Evolutionary conservation across 345 rosid genomes (phyloP).

Genomic region (Corchorus capsularis): DNA sequence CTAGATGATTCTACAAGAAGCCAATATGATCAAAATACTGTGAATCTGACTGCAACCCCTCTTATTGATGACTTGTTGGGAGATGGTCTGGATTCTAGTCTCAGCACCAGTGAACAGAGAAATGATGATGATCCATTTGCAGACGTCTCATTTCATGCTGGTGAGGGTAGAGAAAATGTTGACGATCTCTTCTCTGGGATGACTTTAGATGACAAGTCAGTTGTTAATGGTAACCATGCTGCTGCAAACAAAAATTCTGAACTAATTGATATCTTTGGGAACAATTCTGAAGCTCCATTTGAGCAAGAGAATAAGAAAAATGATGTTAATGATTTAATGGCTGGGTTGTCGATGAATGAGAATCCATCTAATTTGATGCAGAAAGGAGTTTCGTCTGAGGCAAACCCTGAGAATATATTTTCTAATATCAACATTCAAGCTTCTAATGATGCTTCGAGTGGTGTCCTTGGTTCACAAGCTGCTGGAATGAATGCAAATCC

Average conservation of each 20-base stretch:
- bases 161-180: constrained; percentile 38
- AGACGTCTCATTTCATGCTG: constrained; percentile 77
- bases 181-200: constrained; percentile 87
- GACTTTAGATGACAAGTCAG: constrained; percentile 58
- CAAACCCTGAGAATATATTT: constrained; percentile 44
- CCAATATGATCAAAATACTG: constrained; percentile 40
- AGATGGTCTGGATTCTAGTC: constrained; percentile 44
- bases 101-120: constrained; percentile 41
- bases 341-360: constrained; percentile 61
- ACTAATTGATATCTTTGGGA: constrained; percentile 68
- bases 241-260: constrained; percentile 36
- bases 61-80: constrained; percentile 79
- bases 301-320: constrained; percentile 42
- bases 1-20: constrained; percentile 43
- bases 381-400: constrained; percentile 42
- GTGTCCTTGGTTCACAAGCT: constrained; percentile 50
- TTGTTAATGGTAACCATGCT: constrained; percentile 39
- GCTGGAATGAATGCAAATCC: constrained; percentile 48
- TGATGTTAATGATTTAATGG: constrained; percentile 64
- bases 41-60: constrained; percentile 43
- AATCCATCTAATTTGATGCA: constrained; percentile 39
- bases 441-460: constrained; percentile 49
- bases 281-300: constrained; percentile 36
- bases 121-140: constrained; percentile 80
- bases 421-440: constrained; percentile 45